A percentile compares a stretch with the other conserved stretches of the same genome.
Conservation (phyloP, 2,329 filamentous ascomycete species). For the Alternaria solani region DNA sequence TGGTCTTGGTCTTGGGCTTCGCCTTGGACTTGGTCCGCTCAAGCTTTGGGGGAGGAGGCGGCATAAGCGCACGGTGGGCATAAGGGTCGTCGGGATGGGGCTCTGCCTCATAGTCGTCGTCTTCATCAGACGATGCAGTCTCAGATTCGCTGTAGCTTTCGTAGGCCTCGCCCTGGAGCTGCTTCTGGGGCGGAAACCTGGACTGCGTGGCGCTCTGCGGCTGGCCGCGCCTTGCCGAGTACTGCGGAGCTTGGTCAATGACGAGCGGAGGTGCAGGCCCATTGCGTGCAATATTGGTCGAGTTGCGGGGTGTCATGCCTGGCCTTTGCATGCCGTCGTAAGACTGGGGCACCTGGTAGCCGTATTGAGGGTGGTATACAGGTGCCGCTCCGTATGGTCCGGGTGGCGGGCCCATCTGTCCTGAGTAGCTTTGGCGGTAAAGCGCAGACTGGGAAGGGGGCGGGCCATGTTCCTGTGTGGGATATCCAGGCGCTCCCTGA, state of each 20-base stretch:
- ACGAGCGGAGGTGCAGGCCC: constrained; percentile 23
- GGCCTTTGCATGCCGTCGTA: constrained; percentile 35
- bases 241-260: constrained; percentile 34
- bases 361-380: constrained; percentile 21
- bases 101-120: constrained; percentile 18
- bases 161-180: constrained; percentile 25
- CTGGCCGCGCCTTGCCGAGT: constrained; percentile 41
- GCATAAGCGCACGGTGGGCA: constrained; percentile 32
- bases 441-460: constrained; percentile 44
- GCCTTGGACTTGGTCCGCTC: constrained; percentile 19
- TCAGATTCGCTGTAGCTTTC: constrained; percentile 23
- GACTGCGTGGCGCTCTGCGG: constrained; percentile 22
- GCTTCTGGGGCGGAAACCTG: constrained; percentile 9
- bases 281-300: constrained; percentile 30
- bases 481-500: constrained; percentile 35
- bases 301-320: constrained; percentile 27
- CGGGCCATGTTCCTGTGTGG: constrained; percentile 41
- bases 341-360: constrained; percentile 29
- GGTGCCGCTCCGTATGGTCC: constrained; percentile 24
- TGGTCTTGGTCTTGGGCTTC: constrained; percentile 11
- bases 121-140: constrained; percentile 22
- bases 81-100: constrained; percentile 9
- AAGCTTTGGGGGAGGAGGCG: constrained; percentile 34
- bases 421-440: constrained; percentile 25
- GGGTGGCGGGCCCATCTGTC: constrained; percentile 22